These are phyloP conservation scores for Volvox africanus DNA, from an alignment of 139 green algal species.

Conservation along the genomic window DNA sequence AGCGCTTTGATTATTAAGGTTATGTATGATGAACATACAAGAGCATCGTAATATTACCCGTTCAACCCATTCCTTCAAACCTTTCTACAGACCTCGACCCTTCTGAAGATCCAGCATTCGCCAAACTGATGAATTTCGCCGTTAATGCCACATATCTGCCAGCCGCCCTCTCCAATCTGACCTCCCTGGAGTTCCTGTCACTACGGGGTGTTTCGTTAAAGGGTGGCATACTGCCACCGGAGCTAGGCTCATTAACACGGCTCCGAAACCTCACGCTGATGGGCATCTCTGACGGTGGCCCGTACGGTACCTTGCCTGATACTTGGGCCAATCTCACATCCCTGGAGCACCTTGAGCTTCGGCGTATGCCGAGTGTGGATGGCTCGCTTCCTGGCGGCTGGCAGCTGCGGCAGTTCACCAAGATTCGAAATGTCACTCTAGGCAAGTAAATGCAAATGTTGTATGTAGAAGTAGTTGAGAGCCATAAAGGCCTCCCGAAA, in stretches of 20 bases:
- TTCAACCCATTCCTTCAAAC: not conserved
- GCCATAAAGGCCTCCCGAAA: too few relatives aligned
- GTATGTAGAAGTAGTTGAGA: too few relatives aligned
- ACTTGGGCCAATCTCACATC: not conserved
- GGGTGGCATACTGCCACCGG: not conserved
- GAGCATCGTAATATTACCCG: too few relatives aligned
- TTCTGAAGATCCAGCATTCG: not conserved
- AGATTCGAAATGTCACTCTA: not conserved
- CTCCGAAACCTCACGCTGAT: not conserved
- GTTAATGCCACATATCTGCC: not conserved
- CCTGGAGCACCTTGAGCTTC: not conserved
- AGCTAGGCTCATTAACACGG: not conserved
- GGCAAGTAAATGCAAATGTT: not conserved
- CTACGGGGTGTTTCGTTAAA: not conserved
- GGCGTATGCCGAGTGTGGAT: not conserved
- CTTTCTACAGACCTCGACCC: not conserved
- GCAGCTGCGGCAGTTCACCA: not conserved
- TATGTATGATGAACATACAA: not conserved
- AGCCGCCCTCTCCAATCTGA: not conserved
- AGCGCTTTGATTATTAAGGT: not conserved
- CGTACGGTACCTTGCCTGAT: not conserved
- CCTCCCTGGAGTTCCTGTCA: not conserved
- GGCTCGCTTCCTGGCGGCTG: not conserved
- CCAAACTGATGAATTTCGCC: not conserved
- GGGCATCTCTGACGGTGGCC: too few relatives aligned